Percentiles rank a stretch among this genome's conserved stretches.
Evolutionary conservation across 805 yeast species (phyloP).

Genomic region (Sugiyamaella americana): DNA sequence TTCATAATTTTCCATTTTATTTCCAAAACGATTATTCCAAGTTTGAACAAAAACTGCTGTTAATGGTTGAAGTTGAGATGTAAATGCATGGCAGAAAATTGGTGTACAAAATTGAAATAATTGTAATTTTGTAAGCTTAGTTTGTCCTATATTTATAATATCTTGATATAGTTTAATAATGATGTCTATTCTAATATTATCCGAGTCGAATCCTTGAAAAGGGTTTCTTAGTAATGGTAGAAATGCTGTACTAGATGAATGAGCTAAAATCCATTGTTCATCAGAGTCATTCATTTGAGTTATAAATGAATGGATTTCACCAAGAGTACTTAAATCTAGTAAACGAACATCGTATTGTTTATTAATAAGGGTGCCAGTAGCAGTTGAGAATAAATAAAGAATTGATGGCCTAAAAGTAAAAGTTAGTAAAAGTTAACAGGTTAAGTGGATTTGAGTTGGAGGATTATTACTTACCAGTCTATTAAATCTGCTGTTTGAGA

Average conservation of each 20-base stretch:
- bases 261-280: neutral
- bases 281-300: neutral
- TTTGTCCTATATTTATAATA: neutral
- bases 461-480: too few species aligned
- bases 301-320: neutral
- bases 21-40: slow-evolving; percentile 1
- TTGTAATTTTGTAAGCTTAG: neutral
- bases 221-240: neutral
- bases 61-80: neutral
- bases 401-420: neutral
- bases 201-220: neutral
- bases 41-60: neutral
- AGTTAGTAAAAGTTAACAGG: too few species aligned
- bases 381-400: neutral
- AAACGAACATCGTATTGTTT: neutral
- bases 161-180: neutral
- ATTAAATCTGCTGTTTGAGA: too few species aligned
- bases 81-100: neutral
- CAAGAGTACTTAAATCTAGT: neutral
- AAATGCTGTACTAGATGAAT: neutral
- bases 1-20: neutral
- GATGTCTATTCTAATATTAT: neutral
- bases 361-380: neutral
- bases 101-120: neutral
- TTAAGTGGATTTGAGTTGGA: too few species aligned